Evolutionary conservation across 345 rosid genomes (phyloP).

Genomic region (Hirschfeldia incana): DNA sequence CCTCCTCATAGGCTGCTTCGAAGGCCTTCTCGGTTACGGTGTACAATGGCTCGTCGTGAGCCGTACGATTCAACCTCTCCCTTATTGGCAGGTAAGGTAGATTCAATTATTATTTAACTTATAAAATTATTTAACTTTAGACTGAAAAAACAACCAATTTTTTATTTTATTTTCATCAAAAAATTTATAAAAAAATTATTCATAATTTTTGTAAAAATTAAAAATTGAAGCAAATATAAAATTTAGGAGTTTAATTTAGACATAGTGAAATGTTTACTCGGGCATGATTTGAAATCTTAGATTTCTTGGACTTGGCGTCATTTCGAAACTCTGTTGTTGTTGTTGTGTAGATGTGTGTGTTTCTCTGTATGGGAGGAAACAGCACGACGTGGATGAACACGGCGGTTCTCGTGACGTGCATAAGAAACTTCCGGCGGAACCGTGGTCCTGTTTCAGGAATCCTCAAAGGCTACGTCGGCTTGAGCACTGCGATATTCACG

Average conservation of each 20-base stretch:
- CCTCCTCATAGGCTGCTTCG: constrained; percentile 51
- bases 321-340: background rate
- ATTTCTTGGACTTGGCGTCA: background rate
- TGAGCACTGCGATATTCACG: constrained; percentile 67
- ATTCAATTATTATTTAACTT: background rate
- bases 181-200: no score
- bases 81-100: constrained; percentile 58
- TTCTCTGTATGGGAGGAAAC: constrained; percentile 63
- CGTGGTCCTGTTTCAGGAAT: constrained; percentile 66
- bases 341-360: constrained; percentile 56
- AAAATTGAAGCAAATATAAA: background rate
- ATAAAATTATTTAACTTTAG: background rate
- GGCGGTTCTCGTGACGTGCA: constrained; percentile 63
- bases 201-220: no score
- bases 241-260: background rate
- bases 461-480: constrained; percentile 64
- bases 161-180: no score
- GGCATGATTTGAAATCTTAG: background rate
- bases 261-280: no score
- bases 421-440: constrained; percentile 58
- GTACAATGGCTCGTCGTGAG: constrained; percentile 74
- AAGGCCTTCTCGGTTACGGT: constrained; percentile 64
- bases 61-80: constrained; percentile 49
- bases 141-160: no score
- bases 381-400: constrained; percentile 78